A percentile compares a stretch with the other conserved stretches of the same genome.
Evolutionary conservation across 306 rosid species (phyloP).

Genomic region (Astragalus membranaceus): DNA sequence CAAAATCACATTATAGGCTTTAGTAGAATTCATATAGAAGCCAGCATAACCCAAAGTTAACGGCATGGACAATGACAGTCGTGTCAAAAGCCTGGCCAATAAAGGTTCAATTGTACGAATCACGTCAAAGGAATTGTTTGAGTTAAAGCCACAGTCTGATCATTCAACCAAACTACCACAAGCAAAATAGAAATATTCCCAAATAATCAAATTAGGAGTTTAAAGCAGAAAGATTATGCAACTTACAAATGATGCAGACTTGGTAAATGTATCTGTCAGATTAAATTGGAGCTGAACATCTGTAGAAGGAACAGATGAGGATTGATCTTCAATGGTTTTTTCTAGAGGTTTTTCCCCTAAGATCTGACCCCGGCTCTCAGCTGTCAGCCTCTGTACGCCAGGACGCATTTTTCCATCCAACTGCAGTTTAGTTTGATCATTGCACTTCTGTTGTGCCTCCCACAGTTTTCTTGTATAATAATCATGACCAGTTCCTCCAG

Average conservation of each 20-base stretch:
- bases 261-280: conserved; percentile 85
- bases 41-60: conserved; percentile 11
- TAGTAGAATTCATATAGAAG: neutral
- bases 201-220: conserved; percentile 15
- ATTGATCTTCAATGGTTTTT: conserved; percentile 48
- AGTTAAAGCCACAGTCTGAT: conserved; percentile 12
- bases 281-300: conserved; percentile 66
- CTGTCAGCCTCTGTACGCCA: conserved; percentile 54
- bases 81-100: conserved; percentile 2
- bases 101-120: neutral
- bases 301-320: conserved; percentile 44
- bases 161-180: conserved; percentile 17
- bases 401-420: conserved; percentile 50
- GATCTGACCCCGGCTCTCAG: conserved; percentile 80
- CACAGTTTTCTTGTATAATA: conserved; percentile 89
- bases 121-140: conserved; percentile 2
- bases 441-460: conserved; percentile 73
- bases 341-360: conserved; percentile 86
- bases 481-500: conserved; percentile 84
- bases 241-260: conserved; percentile 71
- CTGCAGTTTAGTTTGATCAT: conserved; percentile 44
- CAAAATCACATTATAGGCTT: conserved; percentile 3
- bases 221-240: neutral
- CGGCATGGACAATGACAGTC: neutral
- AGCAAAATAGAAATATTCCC: conserved; percentile 11